Percentiles rank a stretch among this genome's conserved stretches.
These are phyloP conservation scores for Pinus tabuliformis DNA, from an alignment of 75 land plant species.

Conservation along the genomic window DNA sequence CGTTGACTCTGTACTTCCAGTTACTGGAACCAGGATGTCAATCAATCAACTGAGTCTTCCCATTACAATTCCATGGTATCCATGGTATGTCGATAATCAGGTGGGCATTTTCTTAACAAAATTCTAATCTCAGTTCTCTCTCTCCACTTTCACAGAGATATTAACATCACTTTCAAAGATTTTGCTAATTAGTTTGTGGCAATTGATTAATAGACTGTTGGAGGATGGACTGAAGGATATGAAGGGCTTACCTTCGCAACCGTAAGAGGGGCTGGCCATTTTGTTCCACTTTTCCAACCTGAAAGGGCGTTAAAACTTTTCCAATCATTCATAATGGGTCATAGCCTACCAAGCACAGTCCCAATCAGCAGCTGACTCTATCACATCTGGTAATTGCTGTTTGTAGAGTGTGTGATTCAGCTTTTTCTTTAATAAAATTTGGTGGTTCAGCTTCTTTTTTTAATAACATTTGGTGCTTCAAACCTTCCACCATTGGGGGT, in stretches of 20 bases:
- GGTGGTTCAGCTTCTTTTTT: too few relatives aligned
- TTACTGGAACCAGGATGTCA: slow-evolving; percentile 47
- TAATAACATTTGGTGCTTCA: too few relatives aligned
- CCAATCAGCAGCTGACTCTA: too few relatives aligned
- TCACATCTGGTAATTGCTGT: too few relatives aligned
- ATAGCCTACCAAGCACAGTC: too few relatives aligned
- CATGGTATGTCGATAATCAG: slow-evolving; percentile 22
- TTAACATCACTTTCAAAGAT: too few relatives aligned
- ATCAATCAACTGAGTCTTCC: slow-evolving; percentile 23
- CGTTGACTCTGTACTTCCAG: slow-evolving; percentile 44
- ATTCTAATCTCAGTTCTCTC: too few relatives aligned
- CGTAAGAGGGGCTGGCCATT: slow-evolving; percentile 77
- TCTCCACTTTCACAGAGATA: too few relatives aligned
- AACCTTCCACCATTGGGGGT: too few relatives aligned
- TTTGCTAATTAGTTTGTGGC: too few relatives aligned
- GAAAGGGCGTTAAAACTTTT: slow-evolving; percentile 18
- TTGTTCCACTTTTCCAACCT: slow-evolving; percentile 41
- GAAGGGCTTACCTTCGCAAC: slow-evolving; percentile 61
- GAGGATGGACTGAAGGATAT: slow-evolving; percentile 63
- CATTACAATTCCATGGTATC: slow-evolving; percentile 32
- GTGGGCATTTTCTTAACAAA: neutral
- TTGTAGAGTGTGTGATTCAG: too few relatives aligned
- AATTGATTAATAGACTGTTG: slow-evolving; percentile 12
- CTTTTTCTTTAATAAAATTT: too few relatives aligned
- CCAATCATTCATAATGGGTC: slow-evolving; percentile 1